Base-by-base conservation (phyloP, 441 rosid genomes). In the Geranium incanum region DNA sequence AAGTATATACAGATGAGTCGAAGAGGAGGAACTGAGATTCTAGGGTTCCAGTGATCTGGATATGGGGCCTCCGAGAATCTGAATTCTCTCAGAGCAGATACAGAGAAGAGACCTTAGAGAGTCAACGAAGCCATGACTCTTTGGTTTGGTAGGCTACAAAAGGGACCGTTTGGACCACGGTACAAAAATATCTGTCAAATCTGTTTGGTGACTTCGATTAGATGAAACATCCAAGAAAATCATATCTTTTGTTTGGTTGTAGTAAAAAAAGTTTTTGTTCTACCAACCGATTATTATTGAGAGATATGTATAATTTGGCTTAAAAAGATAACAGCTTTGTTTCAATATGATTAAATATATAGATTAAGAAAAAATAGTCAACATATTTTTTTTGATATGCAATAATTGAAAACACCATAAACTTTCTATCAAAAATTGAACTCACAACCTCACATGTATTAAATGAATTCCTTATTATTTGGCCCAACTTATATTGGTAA, bases 81-180 rank as follows among this genome's bases (percentile, higher is more conserved):
- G 63, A 4, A 15, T 16, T 57, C 63, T 57, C 63, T 15, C 23
- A 15, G 3, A 16, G 63, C 19, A 19, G 23, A 57, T 23, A 16
- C 33, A 28, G 33, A 28, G 63, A 57, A 21, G 63, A 57, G 28
- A 5, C 6, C 63, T 57, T 57, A 21, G 63, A 57, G 7, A 57
- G 63, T 18, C 23, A 57, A 18, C 16, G 9, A 15, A 19, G 23
- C 63, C 6, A 15, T n/a, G 63, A 57, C 63, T 21, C 63, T 57
- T 16, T 57, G 23, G 63, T 16, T 1, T 21, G 63, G 1, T 16
- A 57, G 5, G 8, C 63, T 16, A n/a, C 63, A 6, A 57, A 57
- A 57, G 19, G 63, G 63, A 16, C 63, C 63, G 63, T 57, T 57
- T 57, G 63, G 63, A 57, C 63, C 5, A 57, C 63, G 63, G 63